phyloP scores from a whole-genome alignment of 2,329 filamentous ascomycete species.

The Claviceps cyperi region DNA sequence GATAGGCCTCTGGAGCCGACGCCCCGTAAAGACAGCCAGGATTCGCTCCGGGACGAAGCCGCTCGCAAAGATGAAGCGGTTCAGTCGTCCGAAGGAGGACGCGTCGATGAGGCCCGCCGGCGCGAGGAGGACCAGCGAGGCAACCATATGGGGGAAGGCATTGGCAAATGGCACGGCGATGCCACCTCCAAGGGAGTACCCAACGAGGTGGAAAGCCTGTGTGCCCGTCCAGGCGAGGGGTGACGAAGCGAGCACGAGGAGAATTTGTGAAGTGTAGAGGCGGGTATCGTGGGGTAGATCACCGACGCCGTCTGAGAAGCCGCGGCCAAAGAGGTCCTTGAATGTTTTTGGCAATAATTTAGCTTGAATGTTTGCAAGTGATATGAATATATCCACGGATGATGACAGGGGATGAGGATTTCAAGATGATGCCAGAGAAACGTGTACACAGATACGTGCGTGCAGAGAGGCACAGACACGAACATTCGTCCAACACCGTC shows the following conservation, averaged over 20 bases:
- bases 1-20: slow-evolving; percentile 35
- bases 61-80: slow-evolving; percentile 38
- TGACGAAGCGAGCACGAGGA: slow-evolving; percentile 57
- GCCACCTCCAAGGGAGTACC: slow-evolving; percentile 73
- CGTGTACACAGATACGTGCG: too few relatives aligned
- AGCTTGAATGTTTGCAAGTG: not conserved
- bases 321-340: slow-evolving; percentile 52
- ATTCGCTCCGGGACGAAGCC: slow-evolving; percentile 39
- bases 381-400: too few relatives aligned
- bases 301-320: slow-evolving; percentile 49
- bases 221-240: slow-evolving; percentile 50
- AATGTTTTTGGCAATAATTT: not conserved
- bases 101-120: slow-evolving; percentile 59
- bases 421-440: too few relatives aligned
- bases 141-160: slow-evolving; percentile 56
- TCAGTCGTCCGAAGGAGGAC: slow-evolving; percentile 34
- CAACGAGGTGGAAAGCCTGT: slow-evolving; percentile 49
- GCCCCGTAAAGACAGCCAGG: slow-evolving; percentile 31
- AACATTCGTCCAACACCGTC: too few relatives aligned
- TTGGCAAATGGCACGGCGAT: slow-evolving; percentile 62
- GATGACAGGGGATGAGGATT: not conserved
- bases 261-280: slow-evolving; percentile 58
- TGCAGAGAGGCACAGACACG: too few relatives aligned
- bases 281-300: slow-evolving; percentile 57
- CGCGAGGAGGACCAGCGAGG: slow-evolving; percentile 59